Conservation (phyloP, 148 eudicot species). For the Cornus kousa region DNA sequence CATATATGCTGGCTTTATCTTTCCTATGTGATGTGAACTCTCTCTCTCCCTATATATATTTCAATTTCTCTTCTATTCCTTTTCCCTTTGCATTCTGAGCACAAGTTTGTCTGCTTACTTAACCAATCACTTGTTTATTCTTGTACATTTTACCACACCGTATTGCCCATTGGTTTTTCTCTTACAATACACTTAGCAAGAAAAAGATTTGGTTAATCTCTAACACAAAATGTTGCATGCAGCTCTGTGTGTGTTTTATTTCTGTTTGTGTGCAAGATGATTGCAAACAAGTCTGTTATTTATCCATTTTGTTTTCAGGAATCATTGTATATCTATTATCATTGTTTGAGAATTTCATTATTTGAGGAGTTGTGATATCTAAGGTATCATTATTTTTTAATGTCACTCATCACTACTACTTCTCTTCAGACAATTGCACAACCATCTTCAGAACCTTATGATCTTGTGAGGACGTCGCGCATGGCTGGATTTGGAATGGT, state of each 20-base stretch:
- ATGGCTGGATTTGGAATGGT: conserved; percentile 90
- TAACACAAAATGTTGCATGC: no score
- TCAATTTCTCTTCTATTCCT: no score
- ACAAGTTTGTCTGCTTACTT: no score
- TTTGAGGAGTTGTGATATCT: neutral
- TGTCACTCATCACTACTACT: conserved; percentile 3
- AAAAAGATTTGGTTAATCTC: no score
- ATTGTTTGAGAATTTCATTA: conserved; percentile 4
- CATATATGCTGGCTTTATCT: no score
- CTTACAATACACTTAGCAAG: neutral
- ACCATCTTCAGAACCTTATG: conserved; percentile 58
- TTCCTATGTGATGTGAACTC: no score
- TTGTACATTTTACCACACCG: no score
- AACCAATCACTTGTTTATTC: neutral
- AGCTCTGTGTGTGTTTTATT: neutral
- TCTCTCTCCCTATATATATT: no score
- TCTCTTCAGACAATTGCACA: conserved; percentile 52
- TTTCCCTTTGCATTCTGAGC: no score
- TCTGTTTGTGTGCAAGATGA: neutral
- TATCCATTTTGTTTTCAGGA: neutral
- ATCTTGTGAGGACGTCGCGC: conserved; percentile 60
- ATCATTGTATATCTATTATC: neutral
- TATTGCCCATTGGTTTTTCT: neutral
- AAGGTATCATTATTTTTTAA: neutral
- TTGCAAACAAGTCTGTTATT: no score